Evolutionary conservation across 805 yeast species (phyloP), one percentile per base, ranked within the genome.

Genomic region (Dipodascus geniculatus): DNA sequence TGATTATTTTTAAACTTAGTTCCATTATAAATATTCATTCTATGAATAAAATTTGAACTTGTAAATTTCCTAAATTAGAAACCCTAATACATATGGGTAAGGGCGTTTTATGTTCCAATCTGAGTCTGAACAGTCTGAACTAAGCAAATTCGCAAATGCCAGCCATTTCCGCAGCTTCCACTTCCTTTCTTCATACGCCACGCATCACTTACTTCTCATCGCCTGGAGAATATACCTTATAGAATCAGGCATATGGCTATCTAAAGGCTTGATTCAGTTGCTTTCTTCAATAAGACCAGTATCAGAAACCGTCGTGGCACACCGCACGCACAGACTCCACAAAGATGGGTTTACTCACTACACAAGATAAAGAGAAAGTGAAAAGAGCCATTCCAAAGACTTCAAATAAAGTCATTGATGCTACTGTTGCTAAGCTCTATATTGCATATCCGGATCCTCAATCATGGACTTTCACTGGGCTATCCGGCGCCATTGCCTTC

Each of bases 381-480:
- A 90, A 90, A 65, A 74, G 97, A 54, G 88, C 85, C 19, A 75
- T 91, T 53, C 98, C 99, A 48, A 89, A 88, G 68, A 81, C 87
- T 4, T 74, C 91, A 50, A 89, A 89, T 66, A 90, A 90, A 66
- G 78, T 93, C 58, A 73, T 93, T 33, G 96, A 87, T 70, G 95
- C 95, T 49, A 83, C 96, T 0, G 85, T 91, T 1, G 97, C 96
- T 0, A 73, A 95, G 55, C 74, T 93, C 50, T 93, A 89, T 70
- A 80, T 91, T 23, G 96, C 98, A 1, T 82, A 86, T 64, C 98
- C 98, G 2, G 83, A 86, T 60, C 82, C 85, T 1, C 75, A 76
- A 20, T 72, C 78, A 58, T 93, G 98, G 98, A 77, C 76, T 20
- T 87, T 78, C 70, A 91, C 99, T 0, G 98, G 96, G 0, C 71